These are phyloP conservation scores for Gleditsia sinensis DNA, from an alignment of 306 rosid genomes.

Conservation along the genomic window DNA sequence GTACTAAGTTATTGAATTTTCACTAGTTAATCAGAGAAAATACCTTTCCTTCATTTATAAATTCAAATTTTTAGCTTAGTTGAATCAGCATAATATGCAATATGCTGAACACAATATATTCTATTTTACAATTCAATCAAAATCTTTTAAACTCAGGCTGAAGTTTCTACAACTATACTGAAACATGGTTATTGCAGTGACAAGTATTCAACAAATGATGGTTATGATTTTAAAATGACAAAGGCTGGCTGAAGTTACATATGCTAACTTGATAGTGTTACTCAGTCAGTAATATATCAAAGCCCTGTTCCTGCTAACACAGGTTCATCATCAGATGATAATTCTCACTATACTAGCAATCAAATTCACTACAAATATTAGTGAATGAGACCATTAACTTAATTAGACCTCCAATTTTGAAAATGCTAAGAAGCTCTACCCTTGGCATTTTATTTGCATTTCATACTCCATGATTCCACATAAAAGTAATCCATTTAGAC, in stretches of 20 bases:
- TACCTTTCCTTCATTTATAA: not conserved
- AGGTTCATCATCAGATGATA: not conserved
- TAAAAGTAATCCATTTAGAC: not conserved
- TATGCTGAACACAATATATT: too few relatives aligned
- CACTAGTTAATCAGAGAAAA: not conserved
- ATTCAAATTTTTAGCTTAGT: not conserved
- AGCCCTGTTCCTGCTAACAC: not conserved
- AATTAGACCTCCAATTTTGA: not conserved
- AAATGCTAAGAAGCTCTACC: not conserved
- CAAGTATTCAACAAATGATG: not conserved
- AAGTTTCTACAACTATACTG: not conserved
- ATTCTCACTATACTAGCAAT: not conserved
- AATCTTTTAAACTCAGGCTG: not conserved
- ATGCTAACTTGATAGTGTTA: not conserved
- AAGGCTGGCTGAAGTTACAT: not conserved
- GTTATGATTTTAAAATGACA: not conserved
- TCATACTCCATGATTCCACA: not conserved
- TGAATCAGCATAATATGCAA: not conserved
- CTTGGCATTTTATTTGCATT: not conserved
- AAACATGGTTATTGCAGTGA: slow-evolving; percentile 1
- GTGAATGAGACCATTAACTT: not conserved
- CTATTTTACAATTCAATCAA: too few relatives aligned
- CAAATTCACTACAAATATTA: not conserved
- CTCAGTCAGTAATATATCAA: not conserved
- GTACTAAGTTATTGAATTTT: not conserved